Percentiles rank a stretch among this genome's conserved stretches.
Conservation (phyloP, 2,329 filamentous ascomycete genomes). For the Ophioceras dolichostomum region DNA sequence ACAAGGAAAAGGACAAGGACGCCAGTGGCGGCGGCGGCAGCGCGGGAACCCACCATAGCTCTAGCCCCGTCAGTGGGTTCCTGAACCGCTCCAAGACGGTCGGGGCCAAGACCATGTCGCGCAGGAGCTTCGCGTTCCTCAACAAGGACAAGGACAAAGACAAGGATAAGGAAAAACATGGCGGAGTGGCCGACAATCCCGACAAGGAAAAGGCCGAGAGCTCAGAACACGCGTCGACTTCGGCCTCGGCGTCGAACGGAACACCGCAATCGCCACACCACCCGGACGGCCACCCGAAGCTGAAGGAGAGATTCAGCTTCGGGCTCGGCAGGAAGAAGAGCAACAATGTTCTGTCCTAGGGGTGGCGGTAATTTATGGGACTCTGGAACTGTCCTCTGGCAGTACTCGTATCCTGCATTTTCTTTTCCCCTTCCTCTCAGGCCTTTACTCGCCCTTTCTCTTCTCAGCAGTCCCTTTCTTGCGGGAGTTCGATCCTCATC, state of each 20-base stretch:
- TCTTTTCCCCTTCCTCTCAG: too few species aligned
- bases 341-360: conserved; percentile 28
- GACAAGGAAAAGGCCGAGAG: conserved; percentile 12
- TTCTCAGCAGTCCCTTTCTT: too few species aligned
- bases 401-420: too few species aligned
- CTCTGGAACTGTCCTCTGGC: too few species aligned
- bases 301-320: conserved; percentile 55
- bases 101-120: conserved; percentile 66
- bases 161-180: too few species aligned
- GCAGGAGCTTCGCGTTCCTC: conserved; percentile 60
- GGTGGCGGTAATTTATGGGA: too few species aligned
- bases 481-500: too few species aligned
- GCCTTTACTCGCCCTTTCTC: too few species aligned
- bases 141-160: conserved; percentile 29
- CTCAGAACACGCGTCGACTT: not conserved
- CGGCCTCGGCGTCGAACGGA: not conserved
- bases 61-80: conserved; percentile 21
- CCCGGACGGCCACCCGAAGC: conserved; percentile 6
- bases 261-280: conserved; percentile 1
- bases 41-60: not conserved
- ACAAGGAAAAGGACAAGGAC: conserved; percentile 8
- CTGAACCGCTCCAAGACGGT: conserved; percentile 53
- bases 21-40: not conserved
- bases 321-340: conserved; percentile 62
- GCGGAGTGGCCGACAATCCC: too few species aligned